These are phyloP conservation scores for Yamadazyma nakazawae DNA, from an alignment of 805 yeast genomes.

Conservation along the genomic window DNA sequence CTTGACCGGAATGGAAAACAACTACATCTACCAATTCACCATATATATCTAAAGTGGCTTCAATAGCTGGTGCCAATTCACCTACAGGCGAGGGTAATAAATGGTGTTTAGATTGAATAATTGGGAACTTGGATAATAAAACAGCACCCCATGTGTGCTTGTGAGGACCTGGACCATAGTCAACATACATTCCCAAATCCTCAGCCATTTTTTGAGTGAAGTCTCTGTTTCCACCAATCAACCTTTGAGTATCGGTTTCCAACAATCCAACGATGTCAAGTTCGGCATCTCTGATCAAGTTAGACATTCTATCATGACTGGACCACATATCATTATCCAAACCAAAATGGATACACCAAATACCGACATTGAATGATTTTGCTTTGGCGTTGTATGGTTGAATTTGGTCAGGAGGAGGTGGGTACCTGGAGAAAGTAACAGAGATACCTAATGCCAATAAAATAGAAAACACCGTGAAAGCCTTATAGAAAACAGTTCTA, in stretches of 20 bases:
- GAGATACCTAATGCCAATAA: slow-evolving; percentile 52
- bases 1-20: slow-evolving; percentile 98
- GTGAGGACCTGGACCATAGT: slow-evolving; percentile 97
- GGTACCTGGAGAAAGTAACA: slow-evolving; percentile 53
- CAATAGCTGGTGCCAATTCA: slow-evolving; percentile 96
- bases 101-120: slow-evolving; percentile 84
- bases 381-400: slow-evolving; percentile 50
- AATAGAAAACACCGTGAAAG: slow-evolving; percentile 36
- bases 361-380: slow-evolving; percentile 84
- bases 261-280: slow-evolving; percentile 86
- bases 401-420: slow-evolving; percentile 36
- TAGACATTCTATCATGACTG: slow-evolving; percentile 83
- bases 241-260: slow-evolving; percentile 91
- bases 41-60: slow-evolving; percentile 89
- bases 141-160: slow-evolving; percentile 99
- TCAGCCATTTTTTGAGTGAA: slow-evolving; percentile 88
- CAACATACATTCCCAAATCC: slow-evolving; percentile 91
- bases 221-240: slow-evolving; percentile 94
- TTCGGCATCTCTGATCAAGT: slow-evolving; percentile 79
- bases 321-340: slow-evolving; percentile 99
- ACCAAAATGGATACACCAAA: slow-evolving; percentile 98
- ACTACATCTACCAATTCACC: slow-evolving; percentile 87
- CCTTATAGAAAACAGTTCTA: slow-evolving; percentile 18
- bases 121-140: slow-evolving; percentile 89
- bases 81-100: slow-evolving; percentile 96